Conservation (phyloP, 192 early-diverging fungal species). For the Thamnidium elegans region DNA sequence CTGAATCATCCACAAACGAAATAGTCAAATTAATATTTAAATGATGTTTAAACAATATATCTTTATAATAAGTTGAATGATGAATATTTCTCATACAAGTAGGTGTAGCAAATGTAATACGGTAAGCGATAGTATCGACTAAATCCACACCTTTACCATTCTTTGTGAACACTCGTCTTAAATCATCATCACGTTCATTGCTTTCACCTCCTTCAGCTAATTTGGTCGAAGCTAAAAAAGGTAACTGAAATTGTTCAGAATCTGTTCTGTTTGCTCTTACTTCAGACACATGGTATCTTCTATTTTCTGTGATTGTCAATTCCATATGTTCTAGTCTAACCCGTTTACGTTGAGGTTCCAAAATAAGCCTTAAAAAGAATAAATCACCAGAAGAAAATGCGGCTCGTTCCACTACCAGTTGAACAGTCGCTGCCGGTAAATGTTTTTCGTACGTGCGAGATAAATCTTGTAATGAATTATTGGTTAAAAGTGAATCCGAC, state of each 20-base stretch:
- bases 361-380: slow-evolving; percentile 11
- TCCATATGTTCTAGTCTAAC: slow-evolving; percentile 23
- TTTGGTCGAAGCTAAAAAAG: slow-evolving; percentile 4
- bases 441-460: slow-evolving; percentile 28
- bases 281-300: slow-evolving; percentile 21
- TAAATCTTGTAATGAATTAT: slow-evolving; percentile 26
- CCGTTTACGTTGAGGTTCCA: slow-evolving; percentile 25
- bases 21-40: slow-evolving; percentile 19
- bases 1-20: slow-evolving; percentile 12
- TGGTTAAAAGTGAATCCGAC: slow-evolving; percentile 22
- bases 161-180: slow-evolving; percentile 10
- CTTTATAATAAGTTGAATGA: slow-evolving; percentile 26
- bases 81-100: slow-evolving; percentile 22
- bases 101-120: slow-evolving; percentile 26
- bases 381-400: slow-evolving; percentile 30
- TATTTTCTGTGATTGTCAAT: slow-evolving; percentile 13
- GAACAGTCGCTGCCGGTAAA: slow-evolving; percentile 10
- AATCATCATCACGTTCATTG: background rate
- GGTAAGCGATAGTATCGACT: slow-evolving; percentile 18
- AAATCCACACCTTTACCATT: slow-evolving; percentile 15
- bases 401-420: slow-evolving; percentile 13
- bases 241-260: slow-evolving; percentile 7
- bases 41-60: slow-evolving; percentile 22
- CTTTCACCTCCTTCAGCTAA: slow-evolving; percentile 3
- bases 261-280: slow-evolving; percentile 20